Conservation (phyloP, 768 basidiomycete species). For the Mycena olivaceomarginata region DNA sequence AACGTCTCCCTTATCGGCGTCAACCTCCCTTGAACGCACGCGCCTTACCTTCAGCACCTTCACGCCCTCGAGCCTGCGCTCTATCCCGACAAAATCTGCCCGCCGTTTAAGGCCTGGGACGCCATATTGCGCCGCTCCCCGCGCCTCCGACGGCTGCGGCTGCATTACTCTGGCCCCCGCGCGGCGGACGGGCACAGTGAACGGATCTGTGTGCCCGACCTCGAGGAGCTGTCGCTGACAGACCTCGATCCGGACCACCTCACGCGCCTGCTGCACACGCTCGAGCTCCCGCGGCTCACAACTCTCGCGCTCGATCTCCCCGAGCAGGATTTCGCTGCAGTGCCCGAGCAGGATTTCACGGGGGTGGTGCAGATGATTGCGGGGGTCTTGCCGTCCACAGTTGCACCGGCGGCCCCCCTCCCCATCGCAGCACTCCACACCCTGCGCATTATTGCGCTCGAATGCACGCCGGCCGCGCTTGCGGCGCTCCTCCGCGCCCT, state of each 20-base stretch:
- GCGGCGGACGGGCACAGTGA: conserved; percentile 43
- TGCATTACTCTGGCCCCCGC: conserved; percentile 78
- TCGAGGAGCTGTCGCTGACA: conserved; percentile 69
- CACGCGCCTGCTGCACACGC: conserved; percentile 64
- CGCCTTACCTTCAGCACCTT: conserved; percentile 70
- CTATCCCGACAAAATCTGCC: conserved; percentile 75
- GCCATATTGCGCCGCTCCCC: conserved; percentile 72
- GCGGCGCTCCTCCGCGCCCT: conserved; percentile 59
- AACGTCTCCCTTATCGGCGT: conserved; percentile 80
- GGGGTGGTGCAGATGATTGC: conserved; percentile 56
- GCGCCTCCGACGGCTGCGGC: conserved; percentile 64
- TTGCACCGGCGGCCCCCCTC: conserved; percentile 40
- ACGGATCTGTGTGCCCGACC: conserved; percentile 57
- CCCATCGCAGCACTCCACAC: conserved; percentile 56
- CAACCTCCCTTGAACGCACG: conserved; percentile 75
- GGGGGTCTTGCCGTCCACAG: conserved; percentile 11
- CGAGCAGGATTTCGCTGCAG: conserved; percentile 72
- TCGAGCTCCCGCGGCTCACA: conserved; percentile 66
- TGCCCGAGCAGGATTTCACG: conserved; percentile 70
- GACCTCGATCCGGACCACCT: conserved; percentile 76
- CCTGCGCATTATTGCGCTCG: conserved; percentile 64
- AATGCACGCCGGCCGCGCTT: conserved; percentile 60
- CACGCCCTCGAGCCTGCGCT: conserved; percentile 75
- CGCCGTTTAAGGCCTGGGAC: conserved; percentile 73
- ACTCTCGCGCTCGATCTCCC: conserved; percentile 70